phyloP scores from a whole-genome alignment of 202 grass and related monocot species.

The Hordeum pubiflorum region DNA sequence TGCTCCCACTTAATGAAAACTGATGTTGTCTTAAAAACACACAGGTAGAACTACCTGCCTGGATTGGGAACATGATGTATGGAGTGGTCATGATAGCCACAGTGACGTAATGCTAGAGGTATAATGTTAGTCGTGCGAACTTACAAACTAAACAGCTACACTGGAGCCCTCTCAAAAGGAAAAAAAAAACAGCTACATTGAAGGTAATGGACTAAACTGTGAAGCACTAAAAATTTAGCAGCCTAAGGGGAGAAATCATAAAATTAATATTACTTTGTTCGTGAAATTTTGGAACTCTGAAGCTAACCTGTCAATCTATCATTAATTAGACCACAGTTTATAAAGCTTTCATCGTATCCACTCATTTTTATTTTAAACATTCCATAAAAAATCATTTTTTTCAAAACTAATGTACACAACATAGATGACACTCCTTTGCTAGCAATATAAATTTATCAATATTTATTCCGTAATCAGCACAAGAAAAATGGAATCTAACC shows the following conservation, averaged over 20 bases:
- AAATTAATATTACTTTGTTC: neutral
- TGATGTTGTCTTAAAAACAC: neutral
- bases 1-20: neutral
- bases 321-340: neutral
- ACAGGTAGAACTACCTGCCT: neutral
- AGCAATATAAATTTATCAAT: neutral
- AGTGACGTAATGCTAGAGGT: neutral
- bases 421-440: neutral
- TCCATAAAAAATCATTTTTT: neutral
- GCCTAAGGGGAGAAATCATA: neutral
- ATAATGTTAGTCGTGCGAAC: neutral
- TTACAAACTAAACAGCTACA: neutral
- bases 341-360: neutral
- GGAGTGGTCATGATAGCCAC: neutral
- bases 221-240: neutral
- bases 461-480: neutral
- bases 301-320: neutral
- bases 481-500: constrained; percentile 30
- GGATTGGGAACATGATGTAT: neutral
- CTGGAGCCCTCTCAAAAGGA: no score
- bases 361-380: neutral
- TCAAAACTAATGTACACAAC: neutral
- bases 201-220: neutral
- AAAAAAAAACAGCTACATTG: neutral
- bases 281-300: neutral